Conservation (phyloP, 129 eudicot genomes). For the Flaveria sonorensis region DNA sequence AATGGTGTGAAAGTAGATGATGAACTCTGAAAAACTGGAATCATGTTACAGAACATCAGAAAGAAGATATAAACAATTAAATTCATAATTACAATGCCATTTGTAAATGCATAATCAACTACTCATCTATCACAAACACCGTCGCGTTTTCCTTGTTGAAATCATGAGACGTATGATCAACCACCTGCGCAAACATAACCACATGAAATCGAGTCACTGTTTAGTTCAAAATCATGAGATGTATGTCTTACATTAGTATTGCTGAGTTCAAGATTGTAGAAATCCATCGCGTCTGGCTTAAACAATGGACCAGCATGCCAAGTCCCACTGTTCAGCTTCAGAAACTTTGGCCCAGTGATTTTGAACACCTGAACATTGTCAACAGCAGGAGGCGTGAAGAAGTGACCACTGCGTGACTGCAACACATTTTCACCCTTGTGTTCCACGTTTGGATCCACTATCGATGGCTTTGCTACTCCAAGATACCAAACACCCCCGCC, state of each 20-base stretch:
- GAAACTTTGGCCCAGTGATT: conserved; percentile 75
- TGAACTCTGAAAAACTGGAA: neutral
- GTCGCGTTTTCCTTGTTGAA: conserved; percentile 55
- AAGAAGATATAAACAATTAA: neutral
- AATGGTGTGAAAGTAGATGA: no score
- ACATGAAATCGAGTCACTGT: neutral
- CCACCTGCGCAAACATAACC: conserved; percentile 54
- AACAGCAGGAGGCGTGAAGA: conserved; percentile 69
- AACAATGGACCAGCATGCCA: conserved; percentile 99
- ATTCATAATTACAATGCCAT: conserved; percentile 8
- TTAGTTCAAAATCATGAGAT: no score
- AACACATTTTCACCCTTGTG: conserved; percentile 36
- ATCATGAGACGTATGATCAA: conserved; percentile 78
- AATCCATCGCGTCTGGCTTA: conserved; percentile 58
- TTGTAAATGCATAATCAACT: conserved; percentile 6
- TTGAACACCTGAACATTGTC: conserved; percentile 61
- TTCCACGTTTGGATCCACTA: conserved; percentile 50
- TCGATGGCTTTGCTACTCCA: conserved; percentile 80
- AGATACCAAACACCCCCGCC: conserved; percentile 84
- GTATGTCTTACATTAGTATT: conserved; percentile 75
- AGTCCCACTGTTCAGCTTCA: conserved; percentile 81
- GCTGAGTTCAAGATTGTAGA: conserved; percentile 87
- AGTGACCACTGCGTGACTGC: conserved; percentile 68
- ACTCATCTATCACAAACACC: conserved; percentile 55
- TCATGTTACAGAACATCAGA: neutral